phyloP scores from a whole-genome alignment of 805 yeast genomes.

The Saccharomycopsis oosterbeekiorum region DNA sequence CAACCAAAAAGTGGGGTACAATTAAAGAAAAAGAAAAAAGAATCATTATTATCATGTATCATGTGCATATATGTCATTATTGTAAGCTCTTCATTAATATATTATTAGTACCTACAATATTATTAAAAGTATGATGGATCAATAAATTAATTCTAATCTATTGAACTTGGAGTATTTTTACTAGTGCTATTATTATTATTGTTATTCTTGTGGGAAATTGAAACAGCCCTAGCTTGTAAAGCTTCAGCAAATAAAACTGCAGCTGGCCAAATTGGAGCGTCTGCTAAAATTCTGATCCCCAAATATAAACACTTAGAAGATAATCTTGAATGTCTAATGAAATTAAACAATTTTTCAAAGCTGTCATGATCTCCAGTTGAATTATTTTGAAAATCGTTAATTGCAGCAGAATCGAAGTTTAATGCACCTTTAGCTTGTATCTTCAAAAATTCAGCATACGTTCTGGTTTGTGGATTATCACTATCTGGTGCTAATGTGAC shows the following conservation, averaged over 20 bases:
- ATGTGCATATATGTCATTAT: neutral
- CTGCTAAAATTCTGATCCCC: constrained; percentile 70
- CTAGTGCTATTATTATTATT: neutral
- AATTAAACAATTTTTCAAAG: constrained; percentile 34
- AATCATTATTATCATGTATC: neutral
- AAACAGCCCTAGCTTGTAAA: constrained; percentile 51
- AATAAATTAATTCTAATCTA: neutral
- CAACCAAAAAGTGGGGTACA: neutral
- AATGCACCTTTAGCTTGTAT: constrained; percentile 51
- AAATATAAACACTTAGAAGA: constrained; percentile 51
- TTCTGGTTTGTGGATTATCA: constrained; percentile 32
- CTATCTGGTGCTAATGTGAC: constrained; percentile 43
- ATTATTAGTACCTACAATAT: neutral
- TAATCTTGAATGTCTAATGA: constrained; percentile 40
- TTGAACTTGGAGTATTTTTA: neutral
- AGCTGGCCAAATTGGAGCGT: constrained; percentile 83
- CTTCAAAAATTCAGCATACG: constrained; percentile 49
- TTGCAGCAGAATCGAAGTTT: constrained; percentile 37
- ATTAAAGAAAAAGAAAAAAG: neutral
- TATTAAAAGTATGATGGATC: neutral
- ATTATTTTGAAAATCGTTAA: constrained; percentile 40
- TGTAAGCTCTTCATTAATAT: neutral
- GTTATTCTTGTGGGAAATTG: constrained; percentile 20
- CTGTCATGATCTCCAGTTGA: constrained; percentile 36
- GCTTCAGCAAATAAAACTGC: constrained; percentile 75